Evolutionary conservation across 768 basidiomycete species (phyloP), one percentile per base, ranked within the genome.

Genomic region (Trametes elegans): DNA sequence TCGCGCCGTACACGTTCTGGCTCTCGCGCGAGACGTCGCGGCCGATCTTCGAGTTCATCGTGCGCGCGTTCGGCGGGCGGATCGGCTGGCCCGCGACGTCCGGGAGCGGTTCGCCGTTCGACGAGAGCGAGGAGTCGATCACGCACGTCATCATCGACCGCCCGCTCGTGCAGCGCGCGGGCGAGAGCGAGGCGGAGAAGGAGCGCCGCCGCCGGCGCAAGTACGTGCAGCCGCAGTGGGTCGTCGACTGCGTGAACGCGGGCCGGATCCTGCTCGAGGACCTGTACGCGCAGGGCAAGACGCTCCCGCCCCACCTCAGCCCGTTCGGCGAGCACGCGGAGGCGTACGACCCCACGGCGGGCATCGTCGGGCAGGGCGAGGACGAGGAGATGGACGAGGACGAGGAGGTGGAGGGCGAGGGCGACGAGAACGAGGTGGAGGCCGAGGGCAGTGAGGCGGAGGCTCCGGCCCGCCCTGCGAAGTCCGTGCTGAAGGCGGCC

Each of bases 141-240:
- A 98, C 97, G 1, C 97, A 98, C 72, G 86, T 98, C 58, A 84
- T 99, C 63, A 87, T 97, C 63, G 97, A 99, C 69, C 81, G 97
- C 39, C 96, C 97, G 1, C 59, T 82, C 29, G 71, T 79, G 10
- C 74, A 74, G 58, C 74, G 70, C 58, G 46, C 65, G 23, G 70
- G 77, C 49, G 85, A 83, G 64, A 77, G 79, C 0, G 60, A 74
- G 14, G 82, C 81, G 48, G 82, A 87, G 60, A 79, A 80, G 62
- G 82, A 85, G 62, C 76, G 79, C 38, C 77, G 84, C 32, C 72
- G 78, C 39, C 82, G 82, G 68, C 80, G 93, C 64, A 93, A 90
- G 66, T 92, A 89, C 69, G 80, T 98, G 16, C 97, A 98, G 70
- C 97, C 97, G 10, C 96, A 98, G 70, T 98, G 97, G 97, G 81